Evolutionary conservation across 306 rosid species (phyloP).

Genomic region (Quercus alba): DNA sequence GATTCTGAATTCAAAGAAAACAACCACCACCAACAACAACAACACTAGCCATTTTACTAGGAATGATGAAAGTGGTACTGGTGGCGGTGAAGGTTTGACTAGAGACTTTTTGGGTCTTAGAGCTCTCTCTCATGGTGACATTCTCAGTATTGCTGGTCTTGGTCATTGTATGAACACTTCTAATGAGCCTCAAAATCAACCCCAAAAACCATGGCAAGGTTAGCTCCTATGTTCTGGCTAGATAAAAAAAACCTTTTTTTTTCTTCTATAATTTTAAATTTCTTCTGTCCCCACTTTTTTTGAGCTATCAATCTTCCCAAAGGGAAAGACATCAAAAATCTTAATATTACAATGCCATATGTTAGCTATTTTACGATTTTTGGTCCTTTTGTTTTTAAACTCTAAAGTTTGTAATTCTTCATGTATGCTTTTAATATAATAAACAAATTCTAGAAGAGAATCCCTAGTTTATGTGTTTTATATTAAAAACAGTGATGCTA

Average conservation of each 20-base stretch:
- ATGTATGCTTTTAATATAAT: neutral
- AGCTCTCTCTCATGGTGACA: constrained; percentile 66
- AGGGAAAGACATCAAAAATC: constrained; percentile 41
- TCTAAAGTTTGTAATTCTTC: neutral
- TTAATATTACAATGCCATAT: constrained; percentile 25
- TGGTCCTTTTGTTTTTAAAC: neutral
- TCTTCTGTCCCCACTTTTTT: neutral
- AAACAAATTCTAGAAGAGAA: neutral
- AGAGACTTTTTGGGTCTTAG: constrained; percentile 90
- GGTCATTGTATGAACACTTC: constrained; percentile 52
- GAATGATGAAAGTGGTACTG: neutral
- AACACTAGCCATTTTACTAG: neutral
- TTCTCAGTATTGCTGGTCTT: constrained; percentile 66
- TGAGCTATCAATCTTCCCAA: constrained; percentile 34
- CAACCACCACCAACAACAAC: neutral
- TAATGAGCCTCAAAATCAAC: constrained; percentile 47
- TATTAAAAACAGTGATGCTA: neutral
- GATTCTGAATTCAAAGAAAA: constrained; percentile 28
- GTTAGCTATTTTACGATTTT: constrained; percentile 1
- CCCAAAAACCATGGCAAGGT: constrained; percentile 81
- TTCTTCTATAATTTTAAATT: constrained; percentile 8
- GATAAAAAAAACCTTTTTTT: constrained; percentile 7
- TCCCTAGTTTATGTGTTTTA: neutral
- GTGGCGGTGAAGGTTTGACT: constrained; percentile 54
- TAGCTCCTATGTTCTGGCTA: constrained; percentile 13